These are phyloP conservation scores for Hypoxylon perforatum DNA, from an alignment of 495 filamentous ascomycete species.

Conservation along the genomic window DNA sequence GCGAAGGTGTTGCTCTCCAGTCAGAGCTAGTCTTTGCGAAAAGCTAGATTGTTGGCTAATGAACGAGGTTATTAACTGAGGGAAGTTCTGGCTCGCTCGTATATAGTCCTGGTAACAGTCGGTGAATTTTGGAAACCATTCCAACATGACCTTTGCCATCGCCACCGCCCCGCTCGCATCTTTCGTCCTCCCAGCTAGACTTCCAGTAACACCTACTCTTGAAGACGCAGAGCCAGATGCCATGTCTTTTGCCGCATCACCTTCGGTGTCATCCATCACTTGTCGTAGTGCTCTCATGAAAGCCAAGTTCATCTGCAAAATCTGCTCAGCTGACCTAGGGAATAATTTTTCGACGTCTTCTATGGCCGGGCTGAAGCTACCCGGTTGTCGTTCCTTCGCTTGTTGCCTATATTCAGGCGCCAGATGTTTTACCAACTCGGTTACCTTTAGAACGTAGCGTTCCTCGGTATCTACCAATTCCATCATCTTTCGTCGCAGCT, in stretches of 20 bases:
- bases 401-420: constrained; percentile 77
- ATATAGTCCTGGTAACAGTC: constrained; percentile 93
- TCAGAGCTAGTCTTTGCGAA: constrained; percentile 78
- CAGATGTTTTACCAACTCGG: constrained; percentile 81
- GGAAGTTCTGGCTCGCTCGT: constrained; percentile 83
- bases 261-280: constrained; percentile 84
- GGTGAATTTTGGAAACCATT: constrained; percentile 91
- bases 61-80: constrained; percentile 79
- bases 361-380: constrained; percentile 77
- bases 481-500: constrained; percentile 86
- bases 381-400: constrained; percentile 64
- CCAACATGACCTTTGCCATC: constrained; percentile 80
- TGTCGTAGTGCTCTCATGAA: constrained; percentile 80
- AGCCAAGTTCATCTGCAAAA: constrained; percentile 79
- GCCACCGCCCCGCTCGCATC: constrained; percentile 79
- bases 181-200: constrained; percentile 55
- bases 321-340: constrained; percentile 78
- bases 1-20: constrained; percentile 89
- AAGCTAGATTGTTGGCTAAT: constrained; percentile 83
- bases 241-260: constrained; percentile 77
- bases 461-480: constrained; percentile 95
- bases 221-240: constrained; percentile 52
- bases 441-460: constrained; percentile 86
- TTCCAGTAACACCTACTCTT: constrained; percentile 62
- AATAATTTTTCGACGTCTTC: constrained; percentile 80